Percentiles rank a stretch among this genome's conserved stretches.
These are phyloP conservation scores for Colletotrichum tropicicola DNA, from an alignment of 2,329 filamentous ascomycete species.

Conservation along the genomic window DNA sequence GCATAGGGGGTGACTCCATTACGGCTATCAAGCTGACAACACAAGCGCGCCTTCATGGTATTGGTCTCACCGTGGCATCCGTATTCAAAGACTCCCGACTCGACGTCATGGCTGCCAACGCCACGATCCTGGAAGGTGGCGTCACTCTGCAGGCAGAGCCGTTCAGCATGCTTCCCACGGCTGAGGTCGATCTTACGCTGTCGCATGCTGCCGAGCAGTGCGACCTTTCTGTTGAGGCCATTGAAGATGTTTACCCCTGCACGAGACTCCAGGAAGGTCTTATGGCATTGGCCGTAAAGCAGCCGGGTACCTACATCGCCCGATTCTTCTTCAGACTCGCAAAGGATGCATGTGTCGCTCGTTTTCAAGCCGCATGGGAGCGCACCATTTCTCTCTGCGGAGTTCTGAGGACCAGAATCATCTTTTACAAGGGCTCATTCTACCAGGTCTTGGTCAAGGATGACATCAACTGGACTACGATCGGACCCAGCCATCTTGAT, in stretches of 20 bases:
- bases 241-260: slow-evolving; percentile 22
- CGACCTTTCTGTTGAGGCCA: background rate
- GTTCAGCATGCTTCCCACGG: background rate
- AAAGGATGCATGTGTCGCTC: slow-evolving; percentile 27
- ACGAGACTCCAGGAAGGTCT: slow-evolving; percentile 38
- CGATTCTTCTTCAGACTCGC: slow-evolving; percentile 37
- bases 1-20: slow-evolving; percentile 35
- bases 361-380: slow-evolving; percentile 40
- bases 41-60: slow-evolving; percentile 11
- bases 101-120: slow-evolving; percentile 1
- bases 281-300: slow-evolving; percentile 43
- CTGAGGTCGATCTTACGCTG: background rate
- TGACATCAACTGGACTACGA: background rate
- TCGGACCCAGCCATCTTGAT: background rate
- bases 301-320: slow-evolving; percentile 47
- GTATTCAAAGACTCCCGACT: slow-evolving; percentile 27
- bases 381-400: background rate
- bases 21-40: slow-evolving; percentile 33
- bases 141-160: background rate
- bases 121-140: slow-evolving; percentile 5
- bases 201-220: background rate
- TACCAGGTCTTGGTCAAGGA: slow-evolving; percentile 30
- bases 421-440: slow-evolving; percentile 1
- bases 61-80: slow-evolving; percentile 19
- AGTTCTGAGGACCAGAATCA: slow-evolving; percentile 10